Conservation (phyloP, 2,329 filamentous ascomycete genomes). For the Colletotrichum salicis region DNA sequence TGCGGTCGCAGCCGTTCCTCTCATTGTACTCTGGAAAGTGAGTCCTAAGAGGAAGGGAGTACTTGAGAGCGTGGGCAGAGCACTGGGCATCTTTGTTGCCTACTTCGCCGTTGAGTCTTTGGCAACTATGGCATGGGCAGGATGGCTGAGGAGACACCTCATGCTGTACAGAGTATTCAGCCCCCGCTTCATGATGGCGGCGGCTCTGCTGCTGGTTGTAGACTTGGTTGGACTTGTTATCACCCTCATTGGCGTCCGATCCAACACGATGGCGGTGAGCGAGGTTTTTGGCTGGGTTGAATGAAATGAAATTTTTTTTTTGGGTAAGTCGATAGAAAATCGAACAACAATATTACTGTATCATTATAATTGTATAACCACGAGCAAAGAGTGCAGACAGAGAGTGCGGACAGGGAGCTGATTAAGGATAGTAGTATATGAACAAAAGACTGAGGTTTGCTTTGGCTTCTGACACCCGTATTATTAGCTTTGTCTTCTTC, state of each 20-base stretch:
- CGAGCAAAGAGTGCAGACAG: neutral
- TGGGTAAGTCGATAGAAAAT: neutral
- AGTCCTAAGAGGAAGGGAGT: constrained; percentile 77
- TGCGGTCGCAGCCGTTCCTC: constrained; percentile 80
- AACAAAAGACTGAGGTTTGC: constrained; percentile 28
- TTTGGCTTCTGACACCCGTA: constrained; percentile 24
- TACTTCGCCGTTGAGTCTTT: constrained; percentile 87
- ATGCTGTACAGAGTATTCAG: constrained; percentile 97
- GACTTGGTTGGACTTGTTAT: constrained; percentile 80
- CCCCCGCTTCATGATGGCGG: constrained; percentile 89
- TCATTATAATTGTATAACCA: neutral
- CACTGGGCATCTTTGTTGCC: constrained; percentile 78
- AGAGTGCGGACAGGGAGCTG: neutral
- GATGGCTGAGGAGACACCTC: constrained; percentile 86
- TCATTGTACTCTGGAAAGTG: constrained; percentile 89
- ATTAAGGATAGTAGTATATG: constrained; percentile 2
- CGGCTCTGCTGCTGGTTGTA: constrained; percentile 76
- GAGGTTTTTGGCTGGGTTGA: constrained; percentile 89
- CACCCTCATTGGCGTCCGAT: constrained; percentile 78
- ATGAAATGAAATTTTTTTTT: constrained; percentile 38
- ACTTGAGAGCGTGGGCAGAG: constrained; percentile 76
- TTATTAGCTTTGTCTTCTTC: constrained; percentile 16
- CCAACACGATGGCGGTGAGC: constrained; percentile 80
- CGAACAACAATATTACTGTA: constrained; percentile 10
- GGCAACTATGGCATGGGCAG: constrained; percentile 91